Conservation (phyloP, 768 basidiomycete species). For the Boletellus emodensis region DNA sequence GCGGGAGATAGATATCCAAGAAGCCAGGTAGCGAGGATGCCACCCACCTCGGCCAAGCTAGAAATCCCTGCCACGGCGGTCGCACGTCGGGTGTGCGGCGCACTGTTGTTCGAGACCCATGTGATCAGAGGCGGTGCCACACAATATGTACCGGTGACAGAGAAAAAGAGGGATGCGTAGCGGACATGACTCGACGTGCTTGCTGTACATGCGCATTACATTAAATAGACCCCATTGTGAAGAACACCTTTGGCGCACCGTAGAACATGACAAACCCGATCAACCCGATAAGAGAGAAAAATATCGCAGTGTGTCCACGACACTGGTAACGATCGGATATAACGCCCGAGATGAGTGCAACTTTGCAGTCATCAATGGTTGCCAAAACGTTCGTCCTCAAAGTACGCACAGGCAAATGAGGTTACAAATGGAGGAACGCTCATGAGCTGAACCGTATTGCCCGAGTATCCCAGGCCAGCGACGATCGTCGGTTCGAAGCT, state of each 20-base stretch:
- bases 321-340: conserved; percentile 51
- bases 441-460: conserved; percentile 54
- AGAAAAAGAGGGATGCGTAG: conserved; percentile 57
- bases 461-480: conserved; percentile 51
- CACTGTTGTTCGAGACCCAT: conserved; percentile 60
- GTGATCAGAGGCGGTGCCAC: conserved; percentile 47
- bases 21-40: conserved; percentile 59
- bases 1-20: conserved; percentile 46
- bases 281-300: conserved; percentile 40
- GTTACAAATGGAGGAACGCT: conserved; percentile 51
- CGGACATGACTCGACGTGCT: conserved; percentile 36
- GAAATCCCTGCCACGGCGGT: conserved; percentile 55
- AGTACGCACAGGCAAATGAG: conserved; percentile 42
- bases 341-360: conserved; percentile 37
- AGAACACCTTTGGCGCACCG: background rate
- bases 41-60: conserved; percentile 52
- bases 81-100: conserved; percentile 53
- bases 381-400: background rate
- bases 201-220: conserved; percentile 2
- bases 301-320: conserved; percentile 45
- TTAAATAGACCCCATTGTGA: background rate
- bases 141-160: conserved; percentile 47
- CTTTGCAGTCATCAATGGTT: conserved; percentile 16
- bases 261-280: conserved; percentile 19
- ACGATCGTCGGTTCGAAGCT: conserved; percentile 75